Conservation (phyloP, 2,329 filamentous ascomycete genomes). For the Dothideomycetidae sp. region DNA sequence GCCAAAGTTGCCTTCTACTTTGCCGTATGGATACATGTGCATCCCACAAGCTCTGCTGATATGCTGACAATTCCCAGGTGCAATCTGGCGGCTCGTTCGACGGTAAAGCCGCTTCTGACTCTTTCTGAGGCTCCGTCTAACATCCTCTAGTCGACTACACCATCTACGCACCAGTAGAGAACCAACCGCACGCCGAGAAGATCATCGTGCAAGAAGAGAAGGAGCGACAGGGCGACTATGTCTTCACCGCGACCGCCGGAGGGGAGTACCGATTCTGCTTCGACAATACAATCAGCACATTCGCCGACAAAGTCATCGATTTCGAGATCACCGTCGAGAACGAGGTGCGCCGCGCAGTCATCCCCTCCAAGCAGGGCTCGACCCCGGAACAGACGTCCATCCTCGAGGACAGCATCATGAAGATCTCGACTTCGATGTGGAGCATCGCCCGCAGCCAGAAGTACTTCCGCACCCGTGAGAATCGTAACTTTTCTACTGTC, state of each 20-base stretch:
- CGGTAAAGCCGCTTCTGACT: constrained; percentile 5
- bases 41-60: background rate
- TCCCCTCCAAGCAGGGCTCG: constrained; percentile 80
- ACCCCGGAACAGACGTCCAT: constrained; percentile 76
- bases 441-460: constrained; percentile 96
- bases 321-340: constrained; percentile 97
- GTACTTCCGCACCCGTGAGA: constrained; percentile 97
- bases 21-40: constrained; percentile 47
- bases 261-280: constrained; percentile 98
- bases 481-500: constrained; percentile 97
- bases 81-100: constrained; percentile 91
- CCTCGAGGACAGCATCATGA: constrained; percentile 89
- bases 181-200: constrained; percentile 39
- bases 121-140: background rate
- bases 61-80: constrained; percentile 45
- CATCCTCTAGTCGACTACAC: constrained; percentile 60
- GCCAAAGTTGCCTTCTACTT: constrained; percentile 98
- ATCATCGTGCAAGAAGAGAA: constrained; percentile 75
- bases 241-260: constrained; percentile 77
- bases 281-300: constrained; percentile 96
- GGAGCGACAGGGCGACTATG: constrained; percentile 91
- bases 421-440: constrained; percentile 81
- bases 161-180: constrained; percentile 58
- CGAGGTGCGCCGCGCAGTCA: constrained; percentile 57
- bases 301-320: constrained; percentile 89